Conservation (phyloP, 495 filamentous ascomycete species). For the Aspergillus coremiiformis region DNA sequence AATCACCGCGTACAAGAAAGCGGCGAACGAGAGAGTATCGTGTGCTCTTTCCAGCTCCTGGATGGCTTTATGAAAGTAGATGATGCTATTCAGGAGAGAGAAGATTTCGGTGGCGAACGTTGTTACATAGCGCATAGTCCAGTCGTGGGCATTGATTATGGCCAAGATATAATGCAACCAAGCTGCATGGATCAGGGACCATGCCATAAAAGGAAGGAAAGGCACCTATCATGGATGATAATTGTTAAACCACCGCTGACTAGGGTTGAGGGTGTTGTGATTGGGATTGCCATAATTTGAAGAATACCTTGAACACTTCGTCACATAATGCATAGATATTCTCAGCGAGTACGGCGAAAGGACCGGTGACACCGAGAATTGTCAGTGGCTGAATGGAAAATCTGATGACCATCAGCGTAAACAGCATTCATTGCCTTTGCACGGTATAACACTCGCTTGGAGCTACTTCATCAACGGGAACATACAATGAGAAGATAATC, state of each 20-base stretch:
- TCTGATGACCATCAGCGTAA: constrained; percentile 19
- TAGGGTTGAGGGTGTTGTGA: too few relatives aligned
- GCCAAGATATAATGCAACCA: constrained; percentile 67
- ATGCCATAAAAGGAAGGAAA: constrained; percentile 68
- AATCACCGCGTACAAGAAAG: constrained; percentile 64
- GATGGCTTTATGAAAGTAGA: constrained; percentile 69
- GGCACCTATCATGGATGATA: constrained; percentile 42
- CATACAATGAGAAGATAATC: constrained; percentile 57
- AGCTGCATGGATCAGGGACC: constrained; percentile 61
- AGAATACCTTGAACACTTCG: constrained; percentile 47
- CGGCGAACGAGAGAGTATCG: constrained; percentile 51
- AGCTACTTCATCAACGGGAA: too few relatives aligned
- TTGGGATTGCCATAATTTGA: background rate
- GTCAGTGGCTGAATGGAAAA: constrained; percentile 65
- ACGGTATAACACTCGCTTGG: background rate
- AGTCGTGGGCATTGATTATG: constrained; percentile 67
- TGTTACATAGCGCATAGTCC: constrained; percentile 72
- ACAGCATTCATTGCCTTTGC: background rate
- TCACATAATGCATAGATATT: constrained; percentile 57
- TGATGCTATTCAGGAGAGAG: constrained; percentile 62
- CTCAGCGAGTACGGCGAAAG: constrained; percentile 66
- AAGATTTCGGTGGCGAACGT: constrained; percentile 67
- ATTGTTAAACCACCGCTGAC: too few relatives aligned
- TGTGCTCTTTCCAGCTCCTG: constrained; percentile 61
- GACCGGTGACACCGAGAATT: constrained; percentile 64